Evolutionary conservation across 192 early-diverging fungal species (phyloP), one percentile per base, ranked within the genome.

Genomic region (Linnemannia exigua): DNA sequence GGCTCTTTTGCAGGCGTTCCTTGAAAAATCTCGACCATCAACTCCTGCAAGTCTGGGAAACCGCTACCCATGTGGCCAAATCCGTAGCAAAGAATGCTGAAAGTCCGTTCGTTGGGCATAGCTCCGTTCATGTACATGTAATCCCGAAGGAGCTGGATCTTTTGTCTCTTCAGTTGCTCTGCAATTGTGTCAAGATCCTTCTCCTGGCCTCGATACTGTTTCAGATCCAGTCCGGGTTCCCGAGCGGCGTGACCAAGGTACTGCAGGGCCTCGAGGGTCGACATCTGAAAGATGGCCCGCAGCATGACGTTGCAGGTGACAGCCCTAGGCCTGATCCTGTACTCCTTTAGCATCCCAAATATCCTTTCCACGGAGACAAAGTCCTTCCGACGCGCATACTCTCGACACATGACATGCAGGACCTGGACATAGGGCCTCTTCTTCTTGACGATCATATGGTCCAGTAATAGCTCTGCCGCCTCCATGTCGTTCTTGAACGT

Each of bases 401-500:
- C 84, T 54, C 84, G 66, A 47, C 77, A 79, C 74, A 86, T 86
- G 8, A 86, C 75, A 46, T 86, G 84, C 19, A 86, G 68, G 1
- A 86, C 84, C 50, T 79, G 84, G 16, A 76, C 84, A 33, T 86
- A 86, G 46, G 84, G 84, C 16, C 28, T 72, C 50, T 68, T 68
- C 48, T 80, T 86, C 16, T 28, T 71, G 31, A 86, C 52, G 37
- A 86, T 70, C 84, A 86, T 86, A 48, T 86, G 84, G 48, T 86
- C 84, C 70, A 86, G 28, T 25, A 86, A 22, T 70, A 86, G 22
- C 66, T 86, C 84, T 20, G 84, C 74, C 9, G 78, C 84, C 75
- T 86, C 84, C 78, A 86, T 79, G 67, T 86, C 79, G 69, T 86
- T 86, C 78, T 86, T 80, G 63, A 86, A 86, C 0, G 61, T 67